Evolutionary conservation across 2,329 filamentous ascomycete species (phyloP).

Genomic region (Thielaviopsis populi): DNA sequence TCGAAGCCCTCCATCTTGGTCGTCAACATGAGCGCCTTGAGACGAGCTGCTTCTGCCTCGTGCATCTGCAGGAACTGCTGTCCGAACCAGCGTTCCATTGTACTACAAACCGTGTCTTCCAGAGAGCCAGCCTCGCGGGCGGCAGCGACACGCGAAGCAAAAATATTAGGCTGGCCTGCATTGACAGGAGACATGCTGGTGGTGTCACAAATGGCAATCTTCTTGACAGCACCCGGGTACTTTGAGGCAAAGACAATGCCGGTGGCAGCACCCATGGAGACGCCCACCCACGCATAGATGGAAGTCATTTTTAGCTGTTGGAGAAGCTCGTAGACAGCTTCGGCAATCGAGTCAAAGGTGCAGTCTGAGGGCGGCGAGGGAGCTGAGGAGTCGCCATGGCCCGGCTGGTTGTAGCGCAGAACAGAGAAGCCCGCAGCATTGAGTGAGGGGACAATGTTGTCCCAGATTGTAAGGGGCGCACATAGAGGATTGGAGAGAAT

Average conservation of each 20-base stretch:
- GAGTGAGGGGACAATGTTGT: slow-evolving; percentile 26
- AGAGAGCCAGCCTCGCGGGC: slow-evolving; percentile 25
- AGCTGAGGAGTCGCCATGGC: slow-evolving; percentile 27
- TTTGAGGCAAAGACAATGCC: slow-evolving; percentile 27
- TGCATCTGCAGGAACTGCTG: slow-evolving; percentile 25
- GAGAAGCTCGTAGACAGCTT: slow-evolving; percentile 27
- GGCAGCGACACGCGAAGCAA: slow-evolving; percentile 25
- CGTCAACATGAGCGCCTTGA: slow-evolving; percentile 25
- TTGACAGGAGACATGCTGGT: slow-evolving; percentile 27
- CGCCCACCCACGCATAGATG: slow-evolving; percentile 30
- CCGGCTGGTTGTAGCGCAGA: slow-evolving; percentile 30
- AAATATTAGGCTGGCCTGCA: slow-evolving; percentile 25
- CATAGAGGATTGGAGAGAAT: slow-evolving; percentile 29
- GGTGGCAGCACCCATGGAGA: slow-evolving; percentile 31
- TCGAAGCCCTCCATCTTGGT: slow-evolving; percentile 29
- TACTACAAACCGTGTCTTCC: slow-evolving; percentile 22
- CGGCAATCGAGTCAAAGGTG: slow-evolving; percentile 28
- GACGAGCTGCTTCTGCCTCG: slow-evolving; percentile 24
- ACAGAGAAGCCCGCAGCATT: slow-evolving; percentile 26
- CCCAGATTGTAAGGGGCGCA: slow-evolving; percentile 27
- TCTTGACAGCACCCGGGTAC: slow-evolving; percentile 27
- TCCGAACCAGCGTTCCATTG: slow-evolving; percentile 30
- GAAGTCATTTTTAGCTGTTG: slow-evolving; percentile 22
- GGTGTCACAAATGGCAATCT: slow-evolving; percentile 29
- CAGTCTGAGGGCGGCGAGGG: slow-evolving; percentile 24